Base-by-base conservation (phyloP, 768 basidiomycete species). In the Suillus subaureus region DNA sequence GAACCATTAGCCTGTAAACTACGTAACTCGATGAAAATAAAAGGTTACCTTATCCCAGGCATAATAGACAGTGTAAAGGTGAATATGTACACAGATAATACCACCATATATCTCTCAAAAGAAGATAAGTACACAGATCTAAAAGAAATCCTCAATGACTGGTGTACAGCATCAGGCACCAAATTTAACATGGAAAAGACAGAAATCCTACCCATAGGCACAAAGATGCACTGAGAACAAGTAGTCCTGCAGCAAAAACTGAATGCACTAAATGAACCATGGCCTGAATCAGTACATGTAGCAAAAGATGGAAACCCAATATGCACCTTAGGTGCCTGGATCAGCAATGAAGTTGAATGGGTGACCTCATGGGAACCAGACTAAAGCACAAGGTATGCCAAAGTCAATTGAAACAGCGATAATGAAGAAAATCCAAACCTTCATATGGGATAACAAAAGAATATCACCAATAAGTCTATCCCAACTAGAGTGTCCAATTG, bases 301-400 rank as follows among this genome's bases (percentile, higher is more conserved):
- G 67, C 68, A 0, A 23, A 61, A 26, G 71, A 77, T 8, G 65
- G 69, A 0, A 66, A 71, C 15, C 42, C 72, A 0, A 63, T 66
- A 0, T 15, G 66, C 0, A 67, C 68, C 6, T 68, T 75, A 0
- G 75, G 74, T 0, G 70, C 70, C 1, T 74, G 74, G 69, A 67
- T 73, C 4, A 70, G 76, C 0, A 77, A 76, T 7, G 49, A 70
- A 0, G 60, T 69, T 0, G 49, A 73, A 0, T 3, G 68, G 0
- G 28, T 60, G 0, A 60, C 69, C 16, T 58, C 70, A 0, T 74
- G 74, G 72, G 57, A 55, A 1, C 65, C 70, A 0, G 0, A 72
- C 73, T 0, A 68, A 66, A 15, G 77, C 75, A 0, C 78, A 77
- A 56, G 74, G 73, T 0, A 79, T 79, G 77, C 77, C 76, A 4